Evolutionary conservation across 257 asterid genomes (phyloP), one percentile per base, ranked within the genome.

Genomic region (Jacaranda copaia): DNA sequence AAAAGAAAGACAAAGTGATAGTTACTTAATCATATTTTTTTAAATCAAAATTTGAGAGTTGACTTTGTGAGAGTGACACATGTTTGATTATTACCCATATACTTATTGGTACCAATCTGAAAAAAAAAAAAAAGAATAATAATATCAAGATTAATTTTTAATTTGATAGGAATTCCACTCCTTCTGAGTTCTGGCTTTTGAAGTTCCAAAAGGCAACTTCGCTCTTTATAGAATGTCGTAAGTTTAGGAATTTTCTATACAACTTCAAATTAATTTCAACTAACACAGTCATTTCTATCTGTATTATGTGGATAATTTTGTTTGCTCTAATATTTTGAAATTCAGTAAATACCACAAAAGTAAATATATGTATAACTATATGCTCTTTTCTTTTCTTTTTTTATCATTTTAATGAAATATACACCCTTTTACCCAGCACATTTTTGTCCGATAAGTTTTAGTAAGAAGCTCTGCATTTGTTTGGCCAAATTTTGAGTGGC

Each of bases 101-200:
- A 16, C 8, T 19, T 20, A 20, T 18, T 15, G 46, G n/a, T 52
- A 25, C 1, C 52, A 51, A 20, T 2, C 8, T 55, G 12, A 36
- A 52, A 35, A 14, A 42, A 5, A 42, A 25, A n/a, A n/a, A n/a
- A n/a, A n/a, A n/a, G n/a, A n/a, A n/a, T n/a, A n/a, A n/a, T n/a
- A n/a, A n/a, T 43, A 56, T 10, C 5, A 19, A 61, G 32, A 25
- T 25, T 25, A 63, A 45, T 10, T 25, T 46, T 6, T 6, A 69
- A 3, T 69, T 52, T n/a, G 19, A 13, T 13, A 49, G 55, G 69
- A 52, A 46, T 48, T 36, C 76, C 79, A 67, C 68, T 78, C 78
- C 80, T 79, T 75, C 53, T 70, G 46, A 56, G 78, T 72, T 75
- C 58, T 74, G 81, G 79, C 79, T 81, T 66, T 77, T 77, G 18